Conservation (phyloP, 2,329 filamentous ascomycete genomes). For the Pseudogymnoascus sp. region DNA sequence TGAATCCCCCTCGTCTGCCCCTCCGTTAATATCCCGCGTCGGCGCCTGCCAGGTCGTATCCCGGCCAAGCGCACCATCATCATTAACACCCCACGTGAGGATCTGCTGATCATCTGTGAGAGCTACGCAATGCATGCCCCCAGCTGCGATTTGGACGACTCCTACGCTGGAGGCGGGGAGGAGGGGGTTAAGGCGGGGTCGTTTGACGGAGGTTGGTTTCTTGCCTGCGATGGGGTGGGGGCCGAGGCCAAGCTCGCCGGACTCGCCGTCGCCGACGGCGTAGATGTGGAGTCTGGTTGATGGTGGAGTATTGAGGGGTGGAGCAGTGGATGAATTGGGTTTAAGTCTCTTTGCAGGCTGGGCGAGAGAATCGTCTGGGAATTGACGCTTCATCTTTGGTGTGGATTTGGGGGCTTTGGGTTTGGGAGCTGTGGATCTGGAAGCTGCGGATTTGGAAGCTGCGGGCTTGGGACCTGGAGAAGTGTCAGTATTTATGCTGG, state of each 20-base stretch:
- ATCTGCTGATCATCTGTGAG: constrained; percentile 75
- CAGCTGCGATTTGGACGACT: constrained; percentile 68
- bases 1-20: constrained; percentile 28
- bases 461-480: not conserved
- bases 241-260: constrained; percentile 65
- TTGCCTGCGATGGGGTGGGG: constrained; percentile 51
- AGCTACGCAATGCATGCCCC: constrained; percentile 74
- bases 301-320: not conserved
- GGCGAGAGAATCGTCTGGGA: not conserved
- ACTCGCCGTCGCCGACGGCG: not conserved
- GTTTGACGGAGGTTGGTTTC: constrained; percentile 62
- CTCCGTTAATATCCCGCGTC: constrained; percentile 44
- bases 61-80: constrained; percentile 71
- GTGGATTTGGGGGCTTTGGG: not conserved
- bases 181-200: constrained; percentile 60
- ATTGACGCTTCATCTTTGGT: not conserved
- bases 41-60: constrained; percentile 63
- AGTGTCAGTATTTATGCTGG: not conserved
- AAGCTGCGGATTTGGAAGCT: not conserved
- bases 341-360: not conserved
- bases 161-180: constrained; percentile 49
- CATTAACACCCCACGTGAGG: constrained; percentile 81
- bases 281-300: not conserved
- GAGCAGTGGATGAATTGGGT: not conserved
- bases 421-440: not conserved